Evolutionary conservation across 768 basidiomycete genomes (phyloP).

Genomic region (Suillus clintonianus): DNA sequence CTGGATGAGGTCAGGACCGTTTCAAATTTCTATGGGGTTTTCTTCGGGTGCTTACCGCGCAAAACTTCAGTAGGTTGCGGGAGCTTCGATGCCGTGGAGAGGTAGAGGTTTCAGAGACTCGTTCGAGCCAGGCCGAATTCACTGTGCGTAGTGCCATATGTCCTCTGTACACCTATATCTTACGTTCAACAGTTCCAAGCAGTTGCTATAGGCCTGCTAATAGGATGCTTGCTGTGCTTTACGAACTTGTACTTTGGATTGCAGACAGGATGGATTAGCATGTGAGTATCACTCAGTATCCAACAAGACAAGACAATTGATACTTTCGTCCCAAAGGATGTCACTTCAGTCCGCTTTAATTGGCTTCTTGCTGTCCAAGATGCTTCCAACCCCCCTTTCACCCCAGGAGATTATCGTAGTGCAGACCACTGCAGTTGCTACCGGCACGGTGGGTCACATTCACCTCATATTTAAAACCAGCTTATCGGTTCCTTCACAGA

Average conservation of each 20-base stretch:
- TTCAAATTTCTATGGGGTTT: too few relatives aligned
- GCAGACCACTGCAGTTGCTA: constrained; percentile 95
- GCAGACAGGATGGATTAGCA: constrained; percentile 89
- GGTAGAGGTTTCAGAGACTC: not conserved
- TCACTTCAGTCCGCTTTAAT: constrained; percentile 93
- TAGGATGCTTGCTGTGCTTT: constrained; percentile 87
- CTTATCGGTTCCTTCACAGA: constrained; percentile 34
- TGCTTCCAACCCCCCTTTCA: constrained; percentile 73
- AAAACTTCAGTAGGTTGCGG: constrained; percentile 7
- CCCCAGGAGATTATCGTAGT: constrained; percentile 93
- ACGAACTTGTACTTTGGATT: constrained; percentile 90
- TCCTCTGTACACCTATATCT: not conserved
- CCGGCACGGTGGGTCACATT: constrained; percentile 55
- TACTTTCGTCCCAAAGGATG: constrained; percentile 64
- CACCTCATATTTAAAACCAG: not conserved
- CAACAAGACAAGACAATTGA: not conserved
- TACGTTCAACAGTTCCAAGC: constrained; percentile 45
- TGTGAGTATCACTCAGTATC: constrained; percentile 45
- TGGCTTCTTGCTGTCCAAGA: constrained; percentile 81
- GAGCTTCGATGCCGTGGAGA: constrained; percentile 3
- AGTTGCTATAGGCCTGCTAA: constrained; percentile 74
- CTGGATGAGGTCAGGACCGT: constrained; percentile 24
- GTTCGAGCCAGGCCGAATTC: constrained; percentile 25
- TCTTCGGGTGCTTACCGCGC: not conserved
- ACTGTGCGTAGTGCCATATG: constrained; percentile 20